phyloP scores from a whole-genome alignment of 2,329 filamentous ascomycete species.

The Metarhizium album region DNA sequence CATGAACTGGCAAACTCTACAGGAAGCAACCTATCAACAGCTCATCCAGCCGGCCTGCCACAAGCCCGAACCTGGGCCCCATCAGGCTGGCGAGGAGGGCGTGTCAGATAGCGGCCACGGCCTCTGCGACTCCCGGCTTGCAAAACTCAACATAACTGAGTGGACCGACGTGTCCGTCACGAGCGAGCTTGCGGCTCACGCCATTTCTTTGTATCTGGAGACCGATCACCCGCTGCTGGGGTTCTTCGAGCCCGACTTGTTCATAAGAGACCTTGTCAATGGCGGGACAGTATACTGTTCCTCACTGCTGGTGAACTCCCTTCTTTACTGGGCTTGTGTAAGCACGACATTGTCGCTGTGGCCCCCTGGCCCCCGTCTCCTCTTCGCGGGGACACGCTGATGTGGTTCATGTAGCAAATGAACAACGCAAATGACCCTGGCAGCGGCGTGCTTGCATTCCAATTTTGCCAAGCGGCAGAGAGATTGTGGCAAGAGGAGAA shows the following conservation, averaged over 20 bases:
- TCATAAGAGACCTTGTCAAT: constrained; percentile 23
- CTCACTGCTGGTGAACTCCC: constrained; percentile 20
- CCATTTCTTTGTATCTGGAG: constrained; percentile 26
- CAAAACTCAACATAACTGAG: constrained; percentile 17
- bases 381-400: too few relatives aligned
- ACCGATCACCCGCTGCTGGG: constrained; percentile 29
- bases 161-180: constrained; percentile 24
- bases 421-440: neutral
- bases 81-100: too few relatives aligned
- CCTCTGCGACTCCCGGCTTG: constrained; percentile 17
- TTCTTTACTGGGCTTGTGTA: constrained; percentile 25
- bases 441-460: neutral
- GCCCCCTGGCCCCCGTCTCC: too few relatives aligned
- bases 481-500: neutral
- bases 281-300: constrained; percentile 17
- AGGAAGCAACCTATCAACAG: neutral
- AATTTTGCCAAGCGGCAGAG: constrained; percentile 17
- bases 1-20: neutral
- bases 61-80: neutral
- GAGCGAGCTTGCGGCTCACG: constrained; percentile 18
- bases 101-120: neutral
- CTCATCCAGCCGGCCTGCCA: neutral
- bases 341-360: constrained; percentile 12
- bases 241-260: constrained; percentile 23
- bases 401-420: neutral